Evolutionary conservation across 2,329 filamentous ascomycete genomes (phyloP).

Genomic region (Pseudogymnoascus sp.): DNA sequence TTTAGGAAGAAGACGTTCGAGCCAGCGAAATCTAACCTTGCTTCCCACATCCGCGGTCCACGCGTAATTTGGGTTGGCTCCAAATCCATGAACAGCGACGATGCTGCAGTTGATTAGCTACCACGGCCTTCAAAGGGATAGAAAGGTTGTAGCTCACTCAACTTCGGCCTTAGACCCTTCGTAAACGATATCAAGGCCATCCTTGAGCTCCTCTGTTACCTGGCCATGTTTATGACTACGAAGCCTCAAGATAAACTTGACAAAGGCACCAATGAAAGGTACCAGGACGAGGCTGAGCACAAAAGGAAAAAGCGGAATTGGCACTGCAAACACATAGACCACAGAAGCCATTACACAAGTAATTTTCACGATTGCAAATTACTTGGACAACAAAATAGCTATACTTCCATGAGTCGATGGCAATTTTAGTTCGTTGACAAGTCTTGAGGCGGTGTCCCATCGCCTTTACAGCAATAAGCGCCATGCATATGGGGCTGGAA

Average conservation of each 20-base stretch:
- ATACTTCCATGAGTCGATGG: not conserved
- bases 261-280: not conserved
- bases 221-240: not conserved
- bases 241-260: not conserved
- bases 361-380: not conserved
- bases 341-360: not conserved
- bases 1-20: not conserved
- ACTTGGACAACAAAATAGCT: not conserved
- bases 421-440: not conserved
- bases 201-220: not conserved
- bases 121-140: not conserved
- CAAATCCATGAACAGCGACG: not conserved
- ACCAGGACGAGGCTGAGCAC: not conserved
- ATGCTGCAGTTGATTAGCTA: not conserved
- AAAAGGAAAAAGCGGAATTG: not conserved
- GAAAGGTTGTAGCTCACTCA: not conserved
- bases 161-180: not conserved
- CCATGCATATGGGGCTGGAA: not conserved
- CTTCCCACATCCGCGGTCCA: not conserved
- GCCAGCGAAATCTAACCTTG: not conserved
- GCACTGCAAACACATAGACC: not conserved
- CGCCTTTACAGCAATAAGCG: not conserved
- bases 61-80: not conserved
- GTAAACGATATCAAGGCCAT: not conserved
- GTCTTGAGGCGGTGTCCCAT: not conserved